Evolutionary conservation across 2,329 filamentous ascomycete genomes (phyloP).

Genomic region (Beauveria rudraprayagi): DNA sequence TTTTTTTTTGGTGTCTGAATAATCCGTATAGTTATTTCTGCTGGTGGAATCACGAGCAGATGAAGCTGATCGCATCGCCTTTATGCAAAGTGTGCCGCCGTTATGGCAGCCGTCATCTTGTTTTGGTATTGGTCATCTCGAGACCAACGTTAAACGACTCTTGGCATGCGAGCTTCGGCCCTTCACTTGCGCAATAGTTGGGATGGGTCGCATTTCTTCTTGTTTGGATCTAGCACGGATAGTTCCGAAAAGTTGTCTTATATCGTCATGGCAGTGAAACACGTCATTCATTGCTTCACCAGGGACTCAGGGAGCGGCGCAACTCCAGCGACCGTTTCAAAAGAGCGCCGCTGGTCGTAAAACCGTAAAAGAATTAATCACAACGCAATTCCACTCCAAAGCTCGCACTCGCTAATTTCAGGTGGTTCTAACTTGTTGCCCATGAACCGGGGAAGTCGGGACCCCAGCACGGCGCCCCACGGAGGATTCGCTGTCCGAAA

Average conservation of each 20-base stretch:
- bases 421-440: no score
- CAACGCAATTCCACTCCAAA: not conserved
- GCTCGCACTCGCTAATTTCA: not conserved
- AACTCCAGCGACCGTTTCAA: not conserved
- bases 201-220: not conserved
- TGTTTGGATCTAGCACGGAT: not conserved
- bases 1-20: no score
- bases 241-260: not conserved
- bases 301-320: not conserved
- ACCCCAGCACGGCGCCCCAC: not conserved
- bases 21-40: no score
- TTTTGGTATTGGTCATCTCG: no score
- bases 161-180: not conserved
- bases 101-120: no score
- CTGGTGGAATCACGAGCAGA: no score
- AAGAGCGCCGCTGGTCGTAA: no score
- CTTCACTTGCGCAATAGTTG: not conserved
- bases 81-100: no score
- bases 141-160: no score
- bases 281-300: not conserved
- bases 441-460: no score
- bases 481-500: not conserved
- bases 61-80: no score
- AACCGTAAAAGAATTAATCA: not conserved
- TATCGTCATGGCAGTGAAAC: not conserved